Evolutionary conservation across 441 rosid genomes (phyloP), one percentile per base, ranked within the genome.

Genomic region (Jatropha multifida): DNA sequence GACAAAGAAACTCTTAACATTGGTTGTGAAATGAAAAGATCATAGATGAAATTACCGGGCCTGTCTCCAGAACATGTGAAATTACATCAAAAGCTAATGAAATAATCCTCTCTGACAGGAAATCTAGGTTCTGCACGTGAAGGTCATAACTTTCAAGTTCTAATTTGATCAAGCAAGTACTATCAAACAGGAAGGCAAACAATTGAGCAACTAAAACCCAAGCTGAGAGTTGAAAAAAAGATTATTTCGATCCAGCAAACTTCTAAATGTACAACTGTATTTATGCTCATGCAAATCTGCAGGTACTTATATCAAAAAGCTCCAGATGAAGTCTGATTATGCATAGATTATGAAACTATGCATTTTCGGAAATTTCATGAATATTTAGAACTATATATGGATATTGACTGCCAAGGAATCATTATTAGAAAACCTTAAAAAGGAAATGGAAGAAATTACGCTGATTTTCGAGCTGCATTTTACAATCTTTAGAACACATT

Each of bases 61-160:
- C 97, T 62, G 92, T 90, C 87, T 93, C 97, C 75, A 93, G 85
- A 82, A 91, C 78, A 48, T 79, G 95, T 69, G 98, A 86, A 83
- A 89, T 79, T 78, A 90, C 89, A 85, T 94, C 92, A 76, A 92
- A 92, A 66, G 93, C 93, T 78, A 90, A 85, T 70, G 97, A 89
- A 75, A 94, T 75, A 46, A 90, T 81, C 85, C 96, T 90, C 84
- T 90, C 94, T 18, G 84, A 52, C 73, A 80, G 81, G 77, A 82
- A 84, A 86, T 86, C 90, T 52, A 91, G 91, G 77, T 85, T 86
- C 98, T 91, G 91, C 88, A 81, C n/a, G 71, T 63, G 78, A 65
- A 48, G 37, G 82, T 74, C 69, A 81, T 59, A 38, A 44, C 54
- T 51, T 72, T 69, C 67, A 68, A 38, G 73, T 54, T 74, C 60